Base-by-base conservation (phyloP, 306 rosid genomes). In the Casuarina equisetifolia region DNA sequence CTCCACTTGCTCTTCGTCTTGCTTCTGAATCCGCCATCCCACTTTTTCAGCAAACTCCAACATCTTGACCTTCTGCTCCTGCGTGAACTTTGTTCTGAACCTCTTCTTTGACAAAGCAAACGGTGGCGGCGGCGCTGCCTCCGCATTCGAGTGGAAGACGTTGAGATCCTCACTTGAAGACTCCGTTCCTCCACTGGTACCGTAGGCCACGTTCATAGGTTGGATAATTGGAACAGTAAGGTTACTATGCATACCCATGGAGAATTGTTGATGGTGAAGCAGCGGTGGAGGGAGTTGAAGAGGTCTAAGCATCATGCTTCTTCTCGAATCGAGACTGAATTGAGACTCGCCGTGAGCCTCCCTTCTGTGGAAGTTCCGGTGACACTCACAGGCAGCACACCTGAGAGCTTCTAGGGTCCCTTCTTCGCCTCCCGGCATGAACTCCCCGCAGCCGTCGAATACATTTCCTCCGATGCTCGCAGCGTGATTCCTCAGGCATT, bases 151-250 rank as follows among this genome's bases (percentile, higher is more conserved):
- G 1, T 75, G 78, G 44, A 70, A 86, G 1, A 54, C 78, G 2
- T 84, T 84, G 39, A 87, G 85, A 69, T 87, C 91, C 46, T 87
- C 91, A 58, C 89, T 87, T 12, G 91, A 87, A 2, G 85, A 80
- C 76, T 87, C 88, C 38, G 77, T 79, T 11, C 81, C 77, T 0
- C 90, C 85, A 2, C 76, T 68, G 2, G 76, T 74, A 17, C 78
- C 87, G 74, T 49, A 87, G 0, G 91, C 91, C 46, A 87, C 87
- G n/a, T 52, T 87, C 87, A 87, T 85, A 6, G 91, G 88, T 61
- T 85, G 83, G 43, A 87, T 62, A 20, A 86, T 83, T 5, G 83
- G 81, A 39, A 82, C 73, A 11, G 59, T 55, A 45, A 68, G 82
- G 52, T 64, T 77, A 12, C 72, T 58, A 20, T 76, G 78, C 48